Evolutionary conservation across 2,329 filamentous ascomycete genomes (phyloP).

Genomic region (Nemania diffusa): DNA sequence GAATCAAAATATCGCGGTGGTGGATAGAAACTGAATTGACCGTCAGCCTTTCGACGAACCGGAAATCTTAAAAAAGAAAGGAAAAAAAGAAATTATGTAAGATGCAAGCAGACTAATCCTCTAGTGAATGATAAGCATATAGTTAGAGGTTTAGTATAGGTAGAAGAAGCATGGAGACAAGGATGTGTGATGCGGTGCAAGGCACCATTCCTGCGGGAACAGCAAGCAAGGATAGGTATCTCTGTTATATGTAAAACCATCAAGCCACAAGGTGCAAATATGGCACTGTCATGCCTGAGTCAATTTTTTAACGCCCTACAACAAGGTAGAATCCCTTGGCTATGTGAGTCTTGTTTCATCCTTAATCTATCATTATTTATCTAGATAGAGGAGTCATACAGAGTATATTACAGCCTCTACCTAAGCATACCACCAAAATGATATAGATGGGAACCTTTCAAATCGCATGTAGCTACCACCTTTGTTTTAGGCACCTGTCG

Average conservation of each 20-base stretch:
- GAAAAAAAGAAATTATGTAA: background rate
- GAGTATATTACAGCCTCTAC: too few relatives aligned
- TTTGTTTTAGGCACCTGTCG: background rate
- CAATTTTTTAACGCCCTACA: background rate
- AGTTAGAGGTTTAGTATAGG: too few relatives aligned
- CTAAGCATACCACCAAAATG: background rate
- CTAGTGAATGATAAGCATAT: too few relatives aligned
- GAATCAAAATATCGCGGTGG: background rate
- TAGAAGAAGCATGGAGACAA: background rate
- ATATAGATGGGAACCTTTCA: background rate
- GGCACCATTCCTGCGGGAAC: background rate
- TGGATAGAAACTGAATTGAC: background rate
- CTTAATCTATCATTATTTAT: background rate
- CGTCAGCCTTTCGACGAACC: background rate
- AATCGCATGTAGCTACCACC: background rate
- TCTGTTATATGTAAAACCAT: background rate
- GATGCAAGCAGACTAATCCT: too few relatives aligned
- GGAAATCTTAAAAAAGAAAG: background rate
- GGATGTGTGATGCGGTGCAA: background rate
- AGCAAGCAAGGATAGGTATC: background rate
- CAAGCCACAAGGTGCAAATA: background rate
- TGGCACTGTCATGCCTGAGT: background rate
- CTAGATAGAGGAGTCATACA: too few relatives aligned
- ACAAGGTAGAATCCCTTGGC: background rate
- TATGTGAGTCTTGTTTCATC: background rate